These are phyloP conservation scores for Lactarius akahatsu DNA, from an alignment of 768 basidiomycete species.

Conservation along the genomic window DNA sequence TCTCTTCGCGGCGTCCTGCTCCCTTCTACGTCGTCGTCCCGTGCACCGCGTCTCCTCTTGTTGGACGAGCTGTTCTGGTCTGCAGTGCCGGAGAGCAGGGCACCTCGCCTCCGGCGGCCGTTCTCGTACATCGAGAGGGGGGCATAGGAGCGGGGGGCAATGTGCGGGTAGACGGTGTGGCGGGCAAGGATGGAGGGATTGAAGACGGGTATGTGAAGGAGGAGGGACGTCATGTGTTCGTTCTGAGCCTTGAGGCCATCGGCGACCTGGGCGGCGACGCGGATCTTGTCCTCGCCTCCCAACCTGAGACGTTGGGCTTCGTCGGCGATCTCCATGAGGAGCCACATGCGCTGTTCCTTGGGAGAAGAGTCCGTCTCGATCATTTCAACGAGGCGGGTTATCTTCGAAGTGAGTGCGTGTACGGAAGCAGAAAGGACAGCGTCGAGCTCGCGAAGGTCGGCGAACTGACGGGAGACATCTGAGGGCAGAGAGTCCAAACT, in stretches of 20 bases:
- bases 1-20: slow-evolving; percentile 66
- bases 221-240: slow-evolving; percentile 58
- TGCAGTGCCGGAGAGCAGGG: slow-evolving; percentile 47
- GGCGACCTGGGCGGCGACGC: slow-evolving; percentile 87
- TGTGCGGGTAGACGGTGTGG: slow-evolving; percentile 73
- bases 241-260: slow-evolving; percentile 77
- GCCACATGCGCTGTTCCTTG: slow-evolving; percentile 77
- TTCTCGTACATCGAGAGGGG: slow-evolving; percentile 60
- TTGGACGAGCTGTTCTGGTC: slow-evolving; percentile 65
- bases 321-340: slow-evolving; percentile 91
- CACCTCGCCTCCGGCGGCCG: slow-evolving; percentile 57
- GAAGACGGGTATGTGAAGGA: slow-evolving; percentile 63
- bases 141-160: slow-evolving; percentile 65
- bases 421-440: slow-evolving; percentile 93
- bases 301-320: slow-evolving; percentile 89
- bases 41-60: slow-evolving; percentile 51
- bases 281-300: slow-evolving; percentile 97
- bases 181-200: slow-evolving; percentile 56
- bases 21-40: slow-evolving; percentile 68
- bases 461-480: slow-evolving; percentile 91
- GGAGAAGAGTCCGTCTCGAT: slow-evolving; percentile 60
- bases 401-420: slow-evolving; percentile 74
- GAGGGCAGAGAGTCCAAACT: slow-evolving; percentile 90
- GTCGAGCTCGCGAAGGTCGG: slow-evolving; percentile 97
- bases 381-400: slow-evolving; percentile 70